phyloP scores from a whole-genome alignment of 1,284 basidiomycete genomes.

The Gomphus bonarii region DNA sequence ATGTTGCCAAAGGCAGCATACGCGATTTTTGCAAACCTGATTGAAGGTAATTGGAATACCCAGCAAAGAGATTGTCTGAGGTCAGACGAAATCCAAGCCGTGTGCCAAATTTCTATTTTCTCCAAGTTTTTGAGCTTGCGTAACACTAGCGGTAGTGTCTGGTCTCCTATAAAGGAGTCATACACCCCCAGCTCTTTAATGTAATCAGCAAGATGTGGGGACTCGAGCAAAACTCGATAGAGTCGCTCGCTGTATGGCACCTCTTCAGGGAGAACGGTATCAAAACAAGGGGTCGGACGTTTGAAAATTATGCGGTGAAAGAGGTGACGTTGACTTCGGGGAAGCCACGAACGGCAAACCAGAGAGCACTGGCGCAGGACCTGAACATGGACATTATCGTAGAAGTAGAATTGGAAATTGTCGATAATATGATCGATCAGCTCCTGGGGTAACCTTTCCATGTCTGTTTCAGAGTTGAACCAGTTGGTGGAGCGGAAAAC shows the following conservation, averaged over 20 bases:
- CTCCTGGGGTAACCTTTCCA: background rate
- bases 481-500: too few species aligned
- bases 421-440: background rate
- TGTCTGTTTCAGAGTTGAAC: too few species aligned
- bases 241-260: background rate
- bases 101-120: background rate
- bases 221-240: background rate
- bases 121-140: background rate
- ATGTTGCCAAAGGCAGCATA: too few species aligned
- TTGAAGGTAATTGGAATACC: background rate
- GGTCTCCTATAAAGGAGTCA: background rate
- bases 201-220: background rate
- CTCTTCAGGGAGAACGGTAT: background rate
- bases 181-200: background rate
- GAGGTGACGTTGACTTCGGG: background rate
- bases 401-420: background rate
- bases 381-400: too few species aligned
- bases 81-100: background rate
- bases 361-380: background rate
- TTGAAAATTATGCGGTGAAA: background rate
- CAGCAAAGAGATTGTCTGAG: background rate
- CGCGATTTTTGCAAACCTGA: too few species aligned
- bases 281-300: background rate
- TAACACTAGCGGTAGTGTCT: background rate
- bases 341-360: background rate